Percentiles rank a stretch among this genome's conserved stretches.
Conservation (phyloP, 495 filamentous ascomycete genomes). For the Eremomyces bilateralis region DNA sequence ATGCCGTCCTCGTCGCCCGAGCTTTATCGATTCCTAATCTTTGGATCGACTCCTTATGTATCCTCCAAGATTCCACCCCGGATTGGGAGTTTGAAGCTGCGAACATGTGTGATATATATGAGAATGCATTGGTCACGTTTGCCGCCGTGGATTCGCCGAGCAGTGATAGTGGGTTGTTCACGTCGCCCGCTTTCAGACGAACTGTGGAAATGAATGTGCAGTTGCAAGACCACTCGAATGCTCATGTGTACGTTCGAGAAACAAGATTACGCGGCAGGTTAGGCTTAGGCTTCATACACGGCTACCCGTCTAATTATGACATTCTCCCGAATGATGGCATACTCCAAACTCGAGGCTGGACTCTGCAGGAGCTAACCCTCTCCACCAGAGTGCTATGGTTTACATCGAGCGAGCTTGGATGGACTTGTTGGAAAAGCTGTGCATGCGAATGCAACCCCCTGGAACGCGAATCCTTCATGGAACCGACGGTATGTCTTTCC, state of each 20-base stretch:
- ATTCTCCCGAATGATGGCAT: not conserved
- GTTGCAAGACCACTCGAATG: too few relatives aligned
- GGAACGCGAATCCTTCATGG: not conserved
- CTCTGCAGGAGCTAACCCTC: not conserved
- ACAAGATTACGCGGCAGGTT: not conserved
- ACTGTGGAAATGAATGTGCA: not conserved
- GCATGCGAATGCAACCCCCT: too few relatives aligned
- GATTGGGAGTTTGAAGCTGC: conserved; percentile 8
- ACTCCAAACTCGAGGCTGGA: not conserved
- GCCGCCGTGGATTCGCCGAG: conserved; percentile 2
- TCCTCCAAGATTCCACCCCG: conserved; percentile 11
- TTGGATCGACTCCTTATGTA: conserved; percentile 18
- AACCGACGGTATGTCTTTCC: not conserved
- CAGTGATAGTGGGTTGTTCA: conserved; percentile 2
- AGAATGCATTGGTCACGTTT: conserved; percentile 6
- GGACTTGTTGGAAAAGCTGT: too few relatives aligned
- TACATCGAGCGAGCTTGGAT: not conserved
- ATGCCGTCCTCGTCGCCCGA: conserved; percentile 5
- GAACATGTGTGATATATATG: conserved; percentile 12
- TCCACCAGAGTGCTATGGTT: not conserved
- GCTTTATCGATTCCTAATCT: conserved; percentile 11
- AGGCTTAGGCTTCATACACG: not conserved
- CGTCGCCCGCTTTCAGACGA: not conserved
- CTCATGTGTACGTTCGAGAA: too few relatives aligned
- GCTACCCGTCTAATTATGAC: not conserved